A percentile compares a stretch with the other conserved stretches of the same genome.
phyloP scores from a whole-genome alignment of 2,329 filamentous ascomycete species.

The Cladosporium sp. region DNA sequence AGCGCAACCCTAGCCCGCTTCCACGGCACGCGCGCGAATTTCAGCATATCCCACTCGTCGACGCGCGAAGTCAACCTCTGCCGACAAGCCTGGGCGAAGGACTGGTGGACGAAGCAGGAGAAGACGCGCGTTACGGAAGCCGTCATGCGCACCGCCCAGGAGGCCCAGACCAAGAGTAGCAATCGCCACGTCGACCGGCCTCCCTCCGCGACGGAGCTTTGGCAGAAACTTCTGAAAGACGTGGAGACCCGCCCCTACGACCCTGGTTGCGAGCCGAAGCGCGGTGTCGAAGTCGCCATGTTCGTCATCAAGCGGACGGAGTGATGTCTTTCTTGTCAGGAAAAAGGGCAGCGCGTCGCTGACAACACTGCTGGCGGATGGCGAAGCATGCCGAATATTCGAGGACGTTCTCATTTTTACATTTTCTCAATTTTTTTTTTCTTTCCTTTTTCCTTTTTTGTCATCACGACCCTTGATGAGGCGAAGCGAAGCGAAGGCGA shows the following conservation, averaged over 20 bases:
- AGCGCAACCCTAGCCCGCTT: slow-evolving; percentile 28
- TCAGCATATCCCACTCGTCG: slow-evolving; percentile 46
- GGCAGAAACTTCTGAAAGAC: slow-evolving; percentile 56
- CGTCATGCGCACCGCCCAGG: slow-evolving; percentile 41
- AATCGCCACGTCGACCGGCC: slow-evolving; percentile 29
- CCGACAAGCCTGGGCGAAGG: slow-evolving; percentile 52
- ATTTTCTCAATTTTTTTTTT: neutral
- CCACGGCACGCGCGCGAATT: slow-evolving; percentile 28
- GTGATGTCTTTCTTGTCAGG: slow-evolving; percentile 15
- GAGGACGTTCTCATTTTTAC: neutral
- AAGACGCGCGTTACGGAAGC: slow-evolving; percentile 54
- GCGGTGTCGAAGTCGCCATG: slow-evolving; percentile 45
- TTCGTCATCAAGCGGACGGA: slow-evolving; percentile 40
- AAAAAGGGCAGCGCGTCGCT: neutral
- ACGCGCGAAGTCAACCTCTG: slow-evolving; percentile 49
- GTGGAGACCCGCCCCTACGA: slow-evolving; percentile 50
- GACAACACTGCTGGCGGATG: too few relatives aligned
- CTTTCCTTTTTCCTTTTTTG: neutral
- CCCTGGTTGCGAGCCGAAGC: slow-evolving; percentile 39
- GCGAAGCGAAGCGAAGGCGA: too few relatives aligned
- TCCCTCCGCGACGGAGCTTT: slow-evolving; percentile 48
- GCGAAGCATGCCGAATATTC: too few relatives aligned
- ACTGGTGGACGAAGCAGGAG: slow-evolving; percentile 64
- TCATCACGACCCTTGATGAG: too few relatives aligned
- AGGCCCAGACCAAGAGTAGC: slow-evolving; percentile 37